A percentile compares a stretch with the other conserved stretches of the same genome.
Evolutionary conservation across 2,329 filamentous ascomycete genomes (phyloP).

Genomic region (Diaporthe capsici): DNA sequence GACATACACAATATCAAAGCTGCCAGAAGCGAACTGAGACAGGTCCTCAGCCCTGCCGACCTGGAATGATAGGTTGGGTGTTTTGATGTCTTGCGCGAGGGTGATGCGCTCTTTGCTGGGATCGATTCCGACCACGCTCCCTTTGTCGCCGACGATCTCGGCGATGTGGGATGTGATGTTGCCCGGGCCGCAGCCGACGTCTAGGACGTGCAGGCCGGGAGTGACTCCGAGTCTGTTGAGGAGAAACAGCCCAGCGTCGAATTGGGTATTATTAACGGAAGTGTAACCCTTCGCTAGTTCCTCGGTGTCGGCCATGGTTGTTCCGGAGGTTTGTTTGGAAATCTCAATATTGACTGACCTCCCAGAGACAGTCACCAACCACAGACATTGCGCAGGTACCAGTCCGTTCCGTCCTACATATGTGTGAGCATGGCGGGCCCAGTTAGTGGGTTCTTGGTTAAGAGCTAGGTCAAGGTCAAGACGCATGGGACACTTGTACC

Average conservation of each 20-base stretch:
- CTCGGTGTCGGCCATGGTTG: slow-evolving; percentile 44
- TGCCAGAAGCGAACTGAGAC: slow-evolving; percentile 38
- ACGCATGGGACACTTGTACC: background rate
- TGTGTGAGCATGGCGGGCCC: slow-evolving; percentile 8
- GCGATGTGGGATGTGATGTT: slow-evolving; percentile 48
- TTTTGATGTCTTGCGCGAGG: slow-evolving; percentile 15
- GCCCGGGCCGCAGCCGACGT: slow-evolving; percentile 53
- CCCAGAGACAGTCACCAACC: background rate
- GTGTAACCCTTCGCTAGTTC: slow-evolving; percentile 49
- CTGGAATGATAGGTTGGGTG: background rate
- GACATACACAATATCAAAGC: slow-evolving; percentile 47
- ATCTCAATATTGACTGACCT: background rate
- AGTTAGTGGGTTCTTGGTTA: background rate
- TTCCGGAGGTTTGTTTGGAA: background rate
- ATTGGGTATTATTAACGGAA: slow-evolving; percentile 46
- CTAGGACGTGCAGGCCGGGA: slow-evolving; percentile 47
- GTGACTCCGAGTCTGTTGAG: slow-evolving; percentile 44
- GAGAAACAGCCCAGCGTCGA: slow-evolving; percentile 46
- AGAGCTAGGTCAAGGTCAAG: background rate
- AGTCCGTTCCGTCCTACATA: slow-evolving; percentile 14
- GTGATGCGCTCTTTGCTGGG: slow-evolving; percentile 51
- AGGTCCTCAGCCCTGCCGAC: slow-evolving; percentile 36
- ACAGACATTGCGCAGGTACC: background rate
- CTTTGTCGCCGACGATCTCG: slow-evolving; percentile 43
- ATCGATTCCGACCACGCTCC: slow-evolving; percentile 49